Evolutionary conservation across 2,329 filamentous ascomycete genomes (phyloP).

Genomic region (Sporothrix humicola): DNA sequence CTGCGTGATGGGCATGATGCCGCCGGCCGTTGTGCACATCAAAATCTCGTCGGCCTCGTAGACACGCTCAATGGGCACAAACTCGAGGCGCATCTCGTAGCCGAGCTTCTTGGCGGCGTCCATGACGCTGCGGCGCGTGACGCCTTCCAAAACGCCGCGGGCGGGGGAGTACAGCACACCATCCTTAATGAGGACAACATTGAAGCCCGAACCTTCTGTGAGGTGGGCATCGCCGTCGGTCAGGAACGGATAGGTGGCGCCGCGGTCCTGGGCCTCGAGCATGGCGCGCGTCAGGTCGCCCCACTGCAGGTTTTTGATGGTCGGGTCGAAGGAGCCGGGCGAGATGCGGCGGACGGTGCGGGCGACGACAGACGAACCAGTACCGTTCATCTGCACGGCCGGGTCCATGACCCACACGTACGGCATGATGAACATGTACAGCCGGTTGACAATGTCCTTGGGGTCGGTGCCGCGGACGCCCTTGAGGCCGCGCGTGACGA

Average conservation of each 20-base stretch:
- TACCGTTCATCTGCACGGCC: conserved; percentile 49
- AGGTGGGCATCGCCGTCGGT: conserved; percentile 57
- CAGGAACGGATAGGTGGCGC: conserved; percentile 55
- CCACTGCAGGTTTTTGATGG: conserved; percentile 59
- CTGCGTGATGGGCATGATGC: conserved; percentile 57
- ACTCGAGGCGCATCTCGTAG: conserved; percentile 48
- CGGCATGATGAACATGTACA: conserved; percentile 57
- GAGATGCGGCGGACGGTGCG: conserved; percentile 44
- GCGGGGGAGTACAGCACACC: conserved; percentile 53
- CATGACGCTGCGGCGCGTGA: conserved; percentile 56
- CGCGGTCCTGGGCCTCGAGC: conserved; percentile 55
- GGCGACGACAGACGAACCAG: conserved; percentile 49
- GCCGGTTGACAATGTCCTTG: conserved; percentile 48
- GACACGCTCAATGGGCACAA: conserved; percentile 50
- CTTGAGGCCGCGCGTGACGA: conserved; percentile 56
- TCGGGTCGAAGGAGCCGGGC: conserved; percentile 56
- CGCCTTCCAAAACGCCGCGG: conserved; percentile 54
- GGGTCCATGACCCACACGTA: conserved; percentile 60
- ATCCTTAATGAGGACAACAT: conserved; percentile 54
- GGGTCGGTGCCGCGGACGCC: conserved; percentile 48
- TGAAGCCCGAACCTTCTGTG: conserved; percentile 53
- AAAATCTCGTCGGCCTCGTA: conserved; percentile 57
- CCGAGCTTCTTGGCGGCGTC: conserved; percentile 48
- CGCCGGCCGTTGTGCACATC: conserved; percentile 60
- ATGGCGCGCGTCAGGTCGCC: conserved; percentile 52